These are phyloP conservation scores for Sphagnum magellanicum DNA, from an alignment of 228 moss, liverwort and hornwort genomes.

Conservation along the genomic window DNA sequence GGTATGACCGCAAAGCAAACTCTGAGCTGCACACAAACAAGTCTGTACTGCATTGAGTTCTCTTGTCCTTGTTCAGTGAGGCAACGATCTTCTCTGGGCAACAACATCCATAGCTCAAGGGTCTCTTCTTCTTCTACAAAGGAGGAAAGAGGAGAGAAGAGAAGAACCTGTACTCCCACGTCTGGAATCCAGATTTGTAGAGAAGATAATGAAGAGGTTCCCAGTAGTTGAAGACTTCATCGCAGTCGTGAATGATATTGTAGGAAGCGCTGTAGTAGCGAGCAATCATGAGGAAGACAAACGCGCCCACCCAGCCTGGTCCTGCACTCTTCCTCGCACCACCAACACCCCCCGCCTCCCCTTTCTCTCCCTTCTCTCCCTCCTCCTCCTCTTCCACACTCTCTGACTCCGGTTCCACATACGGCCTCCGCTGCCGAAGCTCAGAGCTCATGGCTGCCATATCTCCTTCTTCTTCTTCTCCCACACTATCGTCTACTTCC, in stretches of 20 bases:
- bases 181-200: slow-evolving; percentile 84
- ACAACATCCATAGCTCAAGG: too few relatives aligned
- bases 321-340: neutral
- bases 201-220: slow-evolving; percentile 85
- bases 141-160: too few relatives aligned
- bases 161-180: slow-evolving; percentile 91
- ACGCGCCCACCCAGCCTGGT: slow-evolving; percentile 66
- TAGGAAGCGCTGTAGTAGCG: slow-evolving; percentile 82
- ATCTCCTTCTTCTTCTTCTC: too few relatives aligned
- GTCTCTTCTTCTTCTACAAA: too few relatives aligned
- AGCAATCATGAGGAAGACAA: slow-evolving; percentile 57
- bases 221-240: slow-evolving; percentile 98
- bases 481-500: too few relatives aligned
- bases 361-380: too few relatives aligned
- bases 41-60: too few relatives aligned
- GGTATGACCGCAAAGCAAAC: slow-evolving; percentile 88
- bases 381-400: too few relatives aligned
- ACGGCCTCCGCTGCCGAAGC: too few relatives aligned
- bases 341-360: too few relatives aligned
- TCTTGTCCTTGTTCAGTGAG: neutral
- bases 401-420: too few relatives aligned
- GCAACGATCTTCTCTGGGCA: neutral
- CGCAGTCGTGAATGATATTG: slow-evolving; percentile 85
- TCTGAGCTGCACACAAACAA: slow-evolving; percentile 58
- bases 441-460: too few relatives aligned